These are phyloP conservation scores for Trichophyton rubrum DNA, from an alignment of 2,329 filamentous ascomycete species.

Conservation along the genomic window DNA sequence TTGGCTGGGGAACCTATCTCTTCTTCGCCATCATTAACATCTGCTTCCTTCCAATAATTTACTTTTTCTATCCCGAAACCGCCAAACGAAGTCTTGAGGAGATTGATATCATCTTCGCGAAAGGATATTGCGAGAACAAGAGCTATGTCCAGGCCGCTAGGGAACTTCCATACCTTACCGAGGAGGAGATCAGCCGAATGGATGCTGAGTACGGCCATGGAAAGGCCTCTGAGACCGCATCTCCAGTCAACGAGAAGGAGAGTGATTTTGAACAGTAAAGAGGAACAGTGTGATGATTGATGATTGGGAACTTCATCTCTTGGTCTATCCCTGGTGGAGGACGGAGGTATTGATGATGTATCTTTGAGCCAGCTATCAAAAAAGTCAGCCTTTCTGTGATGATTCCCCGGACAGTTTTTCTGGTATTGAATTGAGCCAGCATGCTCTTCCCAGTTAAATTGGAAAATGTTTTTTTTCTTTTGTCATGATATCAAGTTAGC, in stretches of 20 bases:
- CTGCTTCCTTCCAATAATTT: conserved; percentile 32
- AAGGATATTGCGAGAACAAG: conserved; percentile 4
- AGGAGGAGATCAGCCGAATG: conserved; percentile 4
- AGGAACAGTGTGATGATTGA: not conserved
- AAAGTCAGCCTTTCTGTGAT: not conserved
- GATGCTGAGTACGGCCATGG: not conserved
- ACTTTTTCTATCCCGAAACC: conserved; percentile 41
- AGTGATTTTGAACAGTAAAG: not conserved
- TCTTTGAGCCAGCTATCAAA: not conserved
- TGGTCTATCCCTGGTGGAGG: not conserved
- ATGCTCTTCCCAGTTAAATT: not conserved
- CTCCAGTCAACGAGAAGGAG: not conserved
- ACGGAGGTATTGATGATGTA: not conserved
- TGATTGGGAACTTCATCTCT: not conserved
- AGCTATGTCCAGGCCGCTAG: conserved; percentile 3
- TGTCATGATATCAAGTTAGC: not conserved
- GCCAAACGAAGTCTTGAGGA: conserved; percentile 34
- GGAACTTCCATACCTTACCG: conserved; percentile 2
- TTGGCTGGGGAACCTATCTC: conserved; percentile 27
- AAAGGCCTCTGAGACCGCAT: not conserved
- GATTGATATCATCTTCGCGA: conserved; percentile 23
- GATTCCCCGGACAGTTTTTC: not conserved
- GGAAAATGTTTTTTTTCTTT: not conserved
- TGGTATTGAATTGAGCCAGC: not conserved
- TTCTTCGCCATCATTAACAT: conserved; percentile 29